Conservation (phyloP, 2,329 filamentous ascomycete genomes). For the Exophiala phaeomuriformis region DNA sequence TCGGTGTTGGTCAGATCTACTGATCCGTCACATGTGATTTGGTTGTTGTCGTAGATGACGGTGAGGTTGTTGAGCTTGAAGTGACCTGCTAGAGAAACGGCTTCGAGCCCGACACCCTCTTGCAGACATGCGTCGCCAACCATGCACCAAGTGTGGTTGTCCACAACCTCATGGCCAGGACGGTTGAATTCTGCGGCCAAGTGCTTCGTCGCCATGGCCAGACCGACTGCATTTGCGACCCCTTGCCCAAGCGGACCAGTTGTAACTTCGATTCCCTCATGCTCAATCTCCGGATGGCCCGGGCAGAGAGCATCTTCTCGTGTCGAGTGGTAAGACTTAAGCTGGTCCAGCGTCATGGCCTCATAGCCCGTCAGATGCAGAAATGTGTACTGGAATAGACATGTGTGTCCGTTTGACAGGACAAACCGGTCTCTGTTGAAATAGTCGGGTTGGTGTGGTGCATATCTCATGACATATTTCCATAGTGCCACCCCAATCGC, state of each 20-base stretch:
- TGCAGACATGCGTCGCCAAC: constrained; percentile 53
- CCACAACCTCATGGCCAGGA: constrained; percentile 42
- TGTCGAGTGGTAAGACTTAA: constrained; percentile 49
- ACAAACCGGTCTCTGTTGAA: constrained; percentile 59
- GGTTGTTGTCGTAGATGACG: constrained; percentile 56
- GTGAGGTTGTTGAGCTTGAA: constrained; percentile 50
- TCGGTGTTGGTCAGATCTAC: constrained; percentile 50
- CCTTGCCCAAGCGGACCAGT: constrained; percentile 53
- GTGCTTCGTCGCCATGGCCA: constrained; percentile 52
- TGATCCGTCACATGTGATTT: constrained; percentile 53
- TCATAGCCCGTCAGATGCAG: constrained; percentile 50
- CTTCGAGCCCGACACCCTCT: constrained; percentile 52
- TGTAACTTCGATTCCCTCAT: constrained; percentile 51
- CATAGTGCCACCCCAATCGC: constrained; percentile 55
- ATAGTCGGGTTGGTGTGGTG: constrained; percentile 48
- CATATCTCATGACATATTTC: constrained; percentile 57
- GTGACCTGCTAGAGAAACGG: constrained; percentile 51
- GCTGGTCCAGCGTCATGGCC: constrained; percentile 50
- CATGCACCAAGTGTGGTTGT: constrained; percentile 49
- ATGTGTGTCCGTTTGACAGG: constrained; percentile 54
- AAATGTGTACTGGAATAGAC: constrained; percentile 50
- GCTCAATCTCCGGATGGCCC: constrained; percentile 46
- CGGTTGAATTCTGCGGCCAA: constrained; percentile 47
- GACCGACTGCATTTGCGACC: constrained; percentile 52
- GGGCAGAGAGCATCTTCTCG: constrained; percentile 47